Base-by-base conservation (phyloP, 139 green algal species). In the Chlamydomonas incerta region DNA sequence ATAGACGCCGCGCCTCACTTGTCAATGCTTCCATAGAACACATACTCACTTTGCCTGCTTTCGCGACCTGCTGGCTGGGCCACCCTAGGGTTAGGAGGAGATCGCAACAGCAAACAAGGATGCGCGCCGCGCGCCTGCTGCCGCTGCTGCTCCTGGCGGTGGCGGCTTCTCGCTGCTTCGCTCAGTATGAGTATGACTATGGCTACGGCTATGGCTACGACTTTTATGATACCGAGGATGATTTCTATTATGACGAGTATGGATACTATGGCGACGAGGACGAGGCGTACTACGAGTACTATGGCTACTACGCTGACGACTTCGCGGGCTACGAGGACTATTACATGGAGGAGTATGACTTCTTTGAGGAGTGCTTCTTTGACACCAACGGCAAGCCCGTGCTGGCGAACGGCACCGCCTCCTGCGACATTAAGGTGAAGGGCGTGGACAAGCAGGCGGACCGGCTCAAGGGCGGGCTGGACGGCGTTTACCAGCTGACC, bases 401-500 rank as follows among this genome's bases (percentile, higher is more conserved):
- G 37, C 80, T 92, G 0, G 52, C 83, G 2, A 88, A 90, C 29
- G 76, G 82, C 35, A 92, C 87, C 2, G 83, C 83, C 24, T 73
- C 74, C 2, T 92, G 89, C 50, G 72, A 89, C 68, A 87, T 92
- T 26, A 91, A 90, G 72, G 86, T 91, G 15, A 18, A 57, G 35
- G 79, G 83, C 18, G 77, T 87, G 11, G 70, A 92, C 76, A 89
- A 88, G 68, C 88, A 92, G 71, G 87, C 81, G 1, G 90, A 89
- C 31, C 82, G 87, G 41, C 83, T 91, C 0, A 63, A 34, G 6
- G 88, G 87, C 24, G 92, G 90, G 28, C 47, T 95, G 1, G 92
- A 95, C 71, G 92, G 92, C 50, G 71, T 90, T 3, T 95, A 95
- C 83, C 87, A 91, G 86, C 75, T 95, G 3, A 72, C 55, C 2